These are phyloP conservation scores for Erodium texanum DNA, from an alignment of 441 rosid species.

Conservation along the genomic window DNA sequence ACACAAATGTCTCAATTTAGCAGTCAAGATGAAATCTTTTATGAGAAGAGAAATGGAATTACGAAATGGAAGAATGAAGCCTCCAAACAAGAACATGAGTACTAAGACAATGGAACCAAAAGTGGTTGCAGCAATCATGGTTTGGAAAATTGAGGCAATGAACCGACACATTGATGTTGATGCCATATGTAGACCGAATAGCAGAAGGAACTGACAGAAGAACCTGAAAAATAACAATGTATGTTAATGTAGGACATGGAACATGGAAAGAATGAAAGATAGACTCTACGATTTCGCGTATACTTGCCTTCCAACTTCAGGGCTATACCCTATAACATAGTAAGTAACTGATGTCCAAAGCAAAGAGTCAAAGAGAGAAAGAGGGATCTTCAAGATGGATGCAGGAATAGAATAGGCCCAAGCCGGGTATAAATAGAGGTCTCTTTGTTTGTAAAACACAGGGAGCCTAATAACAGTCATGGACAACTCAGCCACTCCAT, in stretches of 20 bases:
- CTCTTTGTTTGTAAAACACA: conserved; percentile 41
- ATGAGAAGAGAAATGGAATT: conserved; percentile 8
- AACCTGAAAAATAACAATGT: conserved; percentile 35
- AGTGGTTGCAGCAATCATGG: conserved; percentile 28
- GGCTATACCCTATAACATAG: conserved; percentile 49
- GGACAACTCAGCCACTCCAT: conserved; percentile 35
- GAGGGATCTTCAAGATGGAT: conserved; percentile 35
- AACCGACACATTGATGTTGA: conserved; percentile 49
- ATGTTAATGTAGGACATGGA: too few species aligned
- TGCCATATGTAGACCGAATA: conserved; percentile 45
- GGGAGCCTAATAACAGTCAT: conserved; percentile 37
- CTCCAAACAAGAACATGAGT: conserved; percentile 40
- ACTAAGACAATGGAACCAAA: too few species aligned
- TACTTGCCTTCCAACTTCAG: conserved; percentile 43
- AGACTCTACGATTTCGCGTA: too few species aligned
- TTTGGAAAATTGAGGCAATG: conserved; percentile 39
- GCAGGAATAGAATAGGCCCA: conserved; percentile 50
- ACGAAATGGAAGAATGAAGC: conserved; percentile 42
- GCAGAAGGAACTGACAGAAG: conserved; percentile 37
- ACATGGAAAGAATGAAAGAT: too few species aligned
- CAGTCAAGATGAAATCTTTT: too few species aligned
- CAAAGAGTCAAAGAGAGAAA: conserved; percentile 37
- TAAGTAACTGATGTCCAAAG: conserved; percentile 50
- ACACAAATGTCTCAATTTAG: background rate
- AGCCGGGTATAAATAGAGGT: conserved; percentile 43